Evolutionary conservation across 148 eudicot species (phyloP), one percentile per base, ranked within the genome.

Genomic region (Chenopodium quinoa): DNA sequence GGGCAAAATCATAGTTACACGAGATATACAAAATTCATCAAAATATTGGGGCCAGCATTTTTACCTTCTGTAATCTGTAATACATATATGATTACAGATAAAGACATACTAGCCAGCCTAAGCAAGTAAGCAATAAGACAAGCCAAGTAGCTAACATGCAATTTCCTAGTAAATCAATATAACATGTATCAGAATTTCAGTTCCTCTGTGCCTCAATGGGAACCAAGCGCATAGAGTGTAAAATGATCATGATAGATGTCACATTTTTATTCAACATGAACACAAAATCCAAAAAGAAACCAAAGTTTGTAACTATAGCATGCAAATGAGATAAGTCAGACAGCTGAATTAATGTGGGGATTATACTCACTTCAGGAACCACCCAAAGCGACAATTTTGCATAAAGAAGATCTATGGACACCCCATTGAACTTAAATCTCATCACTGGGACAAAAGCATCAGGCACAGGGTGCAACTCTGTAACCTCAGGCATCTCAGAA

Each of bases 361-460:
- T 60, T 9, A 23, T 32, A 84, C 89, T 80, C 78, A 91, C 93
- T 63, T 91, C 93, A 79, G 93, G 93, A 78, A 91, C 84, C 80
- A 89, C 89, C 91, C 91, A 89, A 80, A 85, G 89, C 7, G 91
- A 80, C 71, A 88, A 78, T 67, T 86, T 89, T 46, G 93, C 93
- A 88, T 91, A 91, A 52, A 91, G 91, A 88, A 91, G 93, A 82
- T 91, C 93, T 58, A 91, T 89, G 37, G 93, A 91, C 78, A 91
- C 90, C 22, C 93, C 93, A 82, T 37, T 89, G 76, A 91, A 89
- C 86, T 89, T 89, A 81, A 91, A 91, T 37, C 75, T 87, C 90
- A 91, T 89, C 65, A 89, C 93, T 2, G 93, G 93, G 71, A 91
- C 93, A 81, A 88, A 88, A 81, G 93, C 93, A 81, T 89, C 93